Evolutionary conservation across 345 rosid species (phyloP), one percentile per base, ranked within the genome.

Genomic region (Brassica incana): DNA sequence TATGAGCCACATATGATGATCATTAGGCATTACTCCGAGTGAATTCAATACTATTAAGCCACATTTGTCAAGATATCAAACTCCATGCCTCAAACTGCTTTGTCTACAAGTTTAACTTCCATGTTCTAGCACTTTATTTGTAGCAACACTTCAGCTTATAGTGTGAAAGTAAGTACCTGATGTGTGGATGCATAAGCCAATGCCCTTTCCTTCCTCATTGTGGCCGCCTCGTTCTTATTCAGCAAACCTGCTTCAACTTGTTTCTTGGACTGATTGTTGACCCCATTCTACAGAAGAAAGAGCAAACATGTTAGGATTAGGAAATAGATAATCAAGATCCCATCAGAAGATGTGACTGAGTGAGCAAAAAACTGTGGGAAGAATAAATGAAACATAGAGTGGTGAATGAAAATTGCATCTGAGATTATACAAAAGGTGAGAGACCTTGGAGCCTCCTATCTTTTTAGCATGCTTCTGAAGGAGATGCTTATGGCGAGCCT

Each of bases 161-260:
- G 30, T 29, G 30, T 29, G 32, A 29, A 75, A 62, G 72, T 66
- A 95, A 62, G 70, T 66, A 95, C 99, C 98, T 95, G 97, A 85
- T 90, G 98, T 73, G 99, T 74, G 78, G 88, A 88, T 63, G 98
- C 81, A 80, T 93, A 93, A 59, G 97, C 98, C 84, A 90, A 72
- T n/a, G 92, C 89, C 73, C 92, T 85, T 84, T 95, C 99, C 81
- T 97, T 90, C 87, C 94, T 87, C 99, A 90, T 85, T 14, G 97
- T 69, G 4, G 32, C 32, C 2, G 97, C 98, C 83, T 93, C 98
- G 35, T 86, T 84, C 87, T 85, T 93, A 88, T 82, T 84, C 62
- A 93, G 79, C 82, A 93, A 76, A 80, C 84, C 87, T 0, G 92
- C 86, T 84, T 95, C 97, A 1, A 89, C 65, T 81, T 91, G 92